Percentiles rank a stretch among this genome's conserved stretches.
Conservation (phyloP, 179 eudicot species). For the Silene coronaria region DNA sequence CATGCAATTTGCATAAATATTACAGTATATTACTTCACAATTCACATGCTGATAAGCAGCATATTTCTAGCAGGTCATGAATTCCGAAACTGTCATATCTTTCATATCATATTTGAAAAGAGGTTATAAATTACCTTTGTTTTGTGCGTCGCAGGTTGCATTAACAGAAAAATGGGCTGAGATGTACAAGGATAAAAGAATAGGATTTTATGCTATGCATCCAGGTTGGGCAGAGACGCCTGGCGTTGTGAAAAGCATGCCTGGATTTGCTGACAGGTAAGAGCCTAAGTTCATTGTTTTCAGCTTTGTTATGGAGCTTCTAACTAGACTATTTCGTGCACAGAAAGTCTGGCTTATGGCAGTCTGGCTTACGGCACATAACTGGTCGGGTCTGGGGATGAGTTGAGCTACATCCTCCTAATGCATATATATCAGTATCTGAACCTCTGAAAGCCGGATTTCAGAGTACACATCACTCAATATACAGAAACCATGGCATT, state of each 20-base stretch:
- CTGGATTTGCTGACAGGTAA: constrained; percentile 66
- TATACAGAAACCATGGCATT: no score
- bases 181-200: constrained; percentile 55
- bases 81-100: neutral
- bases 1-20: neutral
- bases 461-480: no score
- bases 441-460: no score
- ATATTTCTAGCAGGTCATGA: neutral
- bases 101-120: neutral
- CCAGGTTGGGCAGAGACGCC: constrained; percentile 99
- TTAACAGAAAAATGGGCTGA: constrained; percentile 89
- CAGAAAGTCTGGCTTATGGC: no score
- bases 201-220: constrained; percentile 91
- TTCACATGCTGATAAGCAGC: neutral
- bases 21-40: no score
- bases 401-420: no score
- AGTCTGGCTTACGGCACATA: no score
- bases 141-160: constrained; percentile 51
- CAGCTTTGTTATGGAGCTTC: no score
- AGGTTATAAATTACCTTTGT: neutral
- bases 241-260: constrained; percentile 72
- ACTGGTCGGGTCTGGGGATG: no score
- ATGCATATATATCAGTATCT: no score
- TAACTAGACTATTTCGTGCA: no score
- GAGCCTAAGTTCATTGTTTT: constrained; percentile 2